A percentile compares a stretch with the other conserved stretches of the same genome.
Evolutionary conservation across 805 yeast genomes (phyloP).

Genomic region (Yamadazyma ubonensis): DNA sequence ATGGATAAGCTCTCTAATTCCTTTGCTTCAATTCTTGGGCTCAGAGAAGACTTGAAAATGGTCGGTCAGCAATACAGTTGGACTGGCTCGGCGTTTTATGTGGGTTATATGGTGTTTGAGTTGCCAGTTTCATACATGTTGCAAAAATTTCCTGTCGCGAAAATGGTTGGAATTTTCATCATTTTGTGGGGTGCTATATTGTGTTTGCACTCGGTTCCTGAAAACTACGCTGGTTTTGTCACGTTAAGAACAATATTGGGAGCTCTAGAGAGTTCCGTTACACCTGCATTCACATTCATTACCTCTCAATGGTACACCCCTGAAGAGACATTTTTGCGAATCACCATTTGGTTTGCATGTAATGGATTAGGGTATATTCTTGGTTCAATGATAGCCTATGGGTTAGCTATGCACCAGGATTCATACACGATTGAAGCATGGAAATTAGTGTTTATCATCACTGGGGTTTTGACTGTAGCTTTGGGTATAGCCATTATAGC

Average conservation of each 20-base stretch:
- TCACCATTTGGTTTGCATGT: constrained; percentile 36
- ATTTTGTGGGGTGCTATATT: constrained; percentile 64
- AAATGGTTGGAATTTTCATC: constrained; percentile 47
- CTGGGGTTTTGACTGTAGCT: constrained; percentile 57
- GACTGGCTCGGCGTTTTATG: constrained; percentile 40
- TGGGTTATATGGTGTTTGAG: constrained; percentile 64
- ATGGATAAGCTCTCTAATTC: constrained; percentile 41
- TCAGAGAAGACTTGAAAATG: constrained; percentile 37
- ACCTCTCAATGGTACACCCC: constrained; percentile 34
- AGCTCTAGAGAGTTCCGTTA: constrained; percentile 38
- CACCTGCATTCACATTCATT: constrained; percentile 41
- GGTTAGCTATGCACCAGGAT: constrained; percentile 39
- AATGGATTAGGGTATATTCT: constrained; percentile 35
- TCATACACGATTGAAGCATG: constrained; percentile 50
- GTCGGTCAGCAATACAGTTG: constrained; percentile 34
- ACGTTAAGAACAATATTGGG: constrained; percentile 39
- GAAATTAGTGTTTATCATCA: constrained; percentile 58
- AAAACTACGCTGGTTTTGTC: constrained; percentile 37
- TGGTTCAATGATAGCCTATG: constrained; percentile 55
- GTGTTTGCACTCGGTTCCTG: constrained; percentile 51
- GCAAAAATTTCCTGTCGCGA: constrained; percentile 59
- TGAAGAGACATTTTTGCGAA: constrained; percentile 35
- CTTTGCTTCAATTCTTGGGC: constrained; percentile 40
- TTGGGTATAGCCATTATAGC: constrained; percentile 47
- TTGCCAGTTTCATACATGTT: constrained; percentile 45